These are phyloP conservation scores for Boletus coccyginus DNA, from an alignment of 768 basidiomycete species.

Conservation along the genomic window DNA sequence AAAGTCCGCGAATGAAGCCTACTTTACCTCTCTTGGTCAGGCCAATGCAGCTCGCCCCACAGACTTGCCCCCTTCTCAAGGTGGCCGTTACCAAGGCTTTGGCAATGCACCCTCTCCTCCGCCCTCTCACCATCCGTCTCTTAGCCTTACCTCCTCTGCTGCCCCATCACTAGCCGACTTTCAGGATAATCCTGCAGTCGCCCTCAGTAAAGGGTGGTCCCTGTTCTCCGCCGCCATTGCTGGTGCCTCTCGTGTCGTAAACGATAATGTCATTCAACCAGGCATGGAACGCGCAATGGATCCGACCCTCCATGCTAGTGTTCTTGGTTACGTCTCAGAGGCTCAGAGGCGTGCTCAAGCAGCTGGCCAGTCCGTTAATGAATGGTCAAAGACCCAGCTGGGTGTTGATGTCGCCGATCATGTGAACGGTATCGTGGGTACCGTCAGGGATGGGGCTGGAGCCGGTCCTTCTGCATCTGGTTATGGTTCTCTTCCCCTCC, in stretches of 20 bases:
- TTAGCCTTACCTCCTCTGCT: slow-evolving; percentile 70
- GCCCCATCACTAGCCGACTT: slow-evolving; percentile 79
- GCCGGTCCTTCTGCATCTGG: slow-evolving; percentile 54
- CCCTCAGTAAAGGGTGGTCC: slow-evolving; percentile 93
- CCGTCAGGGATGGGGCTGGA: slow-evolving; percentile 55
- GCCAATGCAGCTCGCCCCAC: slow-evolving; percentile 76
- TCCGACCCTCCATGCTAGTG: slow-evolving; percentile 71
- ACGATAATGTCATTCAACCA: slow-evolving; percentile 88
- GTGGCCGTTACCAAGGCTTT: slow-evolving; percentile 91
- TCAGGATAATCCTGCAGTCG: slow-evolving; percentile 82
- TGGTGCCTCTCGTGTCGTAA: slow-evolving; percentile 75
- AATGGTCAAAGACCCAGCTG: slow-evolving; percentile 72
- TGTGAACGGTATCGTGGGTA: slow-evolving; percentile 66
- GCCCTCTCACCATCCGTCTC: slow-evolving; percentile 60
- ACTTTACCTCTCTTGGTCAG: slow-evolving; percentile 80
- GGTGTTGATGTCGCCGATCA: slow-evolving; percentile 86
- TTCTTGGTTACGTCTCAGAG: slow-evolving; percentile 69
- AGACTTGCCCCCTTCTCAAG: slow-evolving; percentile 88
- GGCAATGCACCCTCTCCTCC: slow-evolving; percentile 71
- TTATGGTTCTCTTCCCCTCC: slow-evolving; percentile 45
- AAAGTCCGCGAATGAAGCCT: slow-evolving; percentile 82
- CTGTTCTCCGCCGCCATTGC: slow-evolving; percentile 84
- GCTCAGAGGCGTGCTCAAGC: slow-evolving; percentile 62
- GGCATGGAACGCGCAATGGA: slow-evolving; percentile 79
- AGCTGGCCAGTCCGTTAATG: slow-evolving; percentile 64